Base-by-base conservation (phyloP, 2,329 filamentous ascomycete species). In the Microcera coccophila region DNA sequence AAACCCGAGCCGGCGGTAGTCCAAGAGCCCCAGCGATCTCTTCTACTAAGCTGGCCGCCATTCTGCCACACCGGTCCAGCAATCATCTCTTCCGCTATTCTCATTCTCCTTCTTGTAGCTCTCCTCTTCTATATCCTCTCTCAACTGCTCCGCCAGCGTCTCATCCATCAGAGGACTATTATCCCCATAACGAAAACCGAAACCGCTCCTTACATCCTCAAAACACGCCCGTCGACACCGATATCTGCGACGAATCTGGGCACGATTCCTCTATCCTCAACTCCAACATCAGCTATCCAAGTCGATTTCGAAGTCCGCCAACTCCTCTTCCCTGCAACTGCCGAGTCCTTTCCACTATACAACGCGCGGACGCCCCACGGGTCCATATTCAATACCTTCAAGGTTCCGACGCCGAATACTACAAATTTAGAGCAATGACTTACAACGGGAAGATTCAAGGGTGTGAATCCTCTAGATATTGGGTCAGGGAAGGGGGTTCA, bases 361-460 rank as follows among this genome's bases (percentile, higher is more conserved):
- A 36, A 49, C 39, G 16, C 26, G 29, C 10, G 24, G 16, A n/a
- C 34, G 31, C 40, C 7, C 15, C 54, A 48, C 3, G 48, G 44
- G 8, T 57, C 55, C 16, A 24, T 58, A 3, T 58, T 58, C 21
- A 36, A 58, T 45, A 58, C 55, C 28, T 58, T 58, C 31, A 55
- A 58, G 19, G 32, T 53, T 10, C 42, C 19, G 5, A 46, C 53
- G n/a, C 53, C 54, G n/a, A 52, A 55, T 9, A 36, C 48, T 9
- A 47, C 44, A 14, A 47, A 47, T 5, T 38, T 58, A 11, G 57
- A 58, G 32, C 40, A 38, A 20, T 52, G 53, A 4, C 48, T 35
- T 18, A 58, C 55, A 3, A 55, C 55, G 55, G 58, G 57, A 55
- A 55, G 55, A 24, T 38, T 58, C 2, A 56, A 57, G 9, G 54